Evolutionary conservation across 805 yeast genomes (phyloP).

Genomic region (Saccharomycopsis fermentans): DNA sequence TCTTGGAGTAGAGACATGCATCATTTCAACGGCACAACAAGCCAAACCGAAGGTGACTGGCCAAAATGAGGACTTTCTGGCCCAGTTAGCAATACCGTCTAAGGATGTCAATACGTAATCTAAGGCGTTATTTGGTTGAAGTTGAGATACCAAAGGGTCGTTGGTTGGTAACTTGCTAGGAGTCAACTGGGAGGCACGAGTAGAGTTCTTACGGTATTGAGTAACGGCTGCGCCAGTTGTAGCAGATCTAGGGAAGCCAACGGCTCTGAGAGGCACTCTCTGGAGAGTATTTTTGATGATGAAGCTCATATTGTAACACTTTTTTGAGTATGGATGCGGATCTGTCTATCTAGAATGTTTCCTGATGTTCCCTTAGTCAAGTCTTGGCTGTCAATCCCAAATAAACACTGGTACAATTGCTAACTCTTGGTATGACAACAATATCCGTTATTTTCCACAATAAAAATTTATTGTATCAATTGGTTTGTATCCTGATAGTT

Average conservation of each 20-base stretch:
- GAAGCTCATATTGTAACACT: conserved; percentile 13
- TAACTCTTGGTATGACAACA: not conserved
- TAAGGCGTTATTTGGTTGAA: conserved; percentile 47
- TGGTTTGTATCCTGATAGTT: too few species aligned
- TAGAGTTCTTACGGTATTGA: conserved; percentile 13
- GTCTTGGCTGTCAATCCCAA: too few species aligned
- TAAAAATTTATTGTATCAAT: too few species aligned
- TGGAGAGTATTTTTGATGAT: conserved; percentile 9
- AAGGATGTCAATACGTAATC: conserved; percentile 77
- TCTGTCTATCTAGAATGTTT: too few species aligned
- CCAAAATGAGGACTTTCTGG: conserved; percentile 86
- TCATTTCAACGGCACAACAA: conserved; percentile 92
- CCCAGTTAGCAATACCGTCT: conserved; percentile 83
- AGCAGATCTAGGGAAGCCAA: conserved; percentile 2
- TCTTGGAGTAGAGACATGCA: conserved; percentile 86
- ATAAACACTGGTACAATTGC: too few species aligned
- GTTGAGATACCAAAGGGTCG: conserved; percentile 59
- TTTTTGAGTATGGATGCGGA: too few species aligned
- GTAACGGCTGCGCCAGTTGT: conserved; percentile 8
- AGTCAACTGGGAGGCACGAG: conserved; percentile 26
- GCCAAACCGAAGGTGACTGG: conserved; percentile 89
- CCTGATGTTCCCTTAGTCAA: too few species aligned
- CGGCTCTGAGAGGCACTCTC: conserved; percentile 9
- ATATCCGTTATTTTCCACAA: too few species aligned
- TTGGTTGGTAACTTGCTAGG: conserved; percentile 52